Base-by-base conservation (phyloP, 1,284 basidiomycete genomes). In the Tilletia walkeri region DNA sequence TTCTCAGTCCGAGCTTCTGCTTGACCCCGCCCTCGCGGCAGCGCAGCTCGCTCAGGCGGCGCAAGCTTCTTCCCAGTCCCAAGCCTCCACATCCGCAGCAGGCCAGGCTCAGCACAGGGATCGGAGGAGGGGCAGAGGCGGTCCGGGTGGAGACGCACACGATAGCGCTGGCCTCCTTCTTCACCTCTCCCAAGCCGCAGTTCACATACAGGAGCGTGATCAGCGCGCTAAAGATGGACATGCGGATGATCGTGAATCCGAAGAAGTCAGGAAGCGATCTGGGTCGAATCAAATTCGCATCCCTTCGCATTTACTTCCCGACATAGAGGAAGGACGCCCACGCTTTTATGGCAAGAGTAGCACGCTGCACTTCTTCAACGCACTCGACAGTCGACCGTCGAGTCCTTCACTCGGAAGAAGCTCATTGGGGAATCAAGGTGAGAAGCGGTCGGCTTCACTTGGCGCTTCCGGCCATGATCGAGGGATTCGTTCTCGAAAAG, bases 311-410 rank as follows among this genome's bases (percentile, higher is more conserved):
- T 36, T 80, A 6, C 65, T 80, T 4, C 79, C 77, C 4, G 79
- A 80, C 56, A 68, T 79, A 14, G 79, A 80, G 66, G 79, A 80
- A 38, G 79, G 79, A 1, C 65, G 79, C 12, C 79, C 79, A 18
- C 75, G 75, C 34, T 79, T 75, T 68, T 80, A 74, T 69, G 79
- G 79, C 10, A 70, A 72, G 41, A 79, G 76, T 14, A 78, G 75
- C 16, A 75, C 73, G 45, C 70, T 78, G 68, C 70, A 71, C 14
- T 70, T 73, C 30, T 78, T 80, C 45, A 67, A 75, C 67, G 75
- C 50, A 20, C 63, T 73, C 10, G 70, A 79, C 41, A 76, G 75
- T 14, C 72, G 67, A n/a, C 67, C 67, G 18, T 48, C 67, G 30
- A 45, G 48, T 24, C 67, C 67, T n/a, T n/a, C 14, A 24, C 24